These are phyloP conservation scores for Penicillium sp. DNA, from an alignment of 2,329 filamentous ascomycete genomes.

Conservation along the genomic window DNA sequence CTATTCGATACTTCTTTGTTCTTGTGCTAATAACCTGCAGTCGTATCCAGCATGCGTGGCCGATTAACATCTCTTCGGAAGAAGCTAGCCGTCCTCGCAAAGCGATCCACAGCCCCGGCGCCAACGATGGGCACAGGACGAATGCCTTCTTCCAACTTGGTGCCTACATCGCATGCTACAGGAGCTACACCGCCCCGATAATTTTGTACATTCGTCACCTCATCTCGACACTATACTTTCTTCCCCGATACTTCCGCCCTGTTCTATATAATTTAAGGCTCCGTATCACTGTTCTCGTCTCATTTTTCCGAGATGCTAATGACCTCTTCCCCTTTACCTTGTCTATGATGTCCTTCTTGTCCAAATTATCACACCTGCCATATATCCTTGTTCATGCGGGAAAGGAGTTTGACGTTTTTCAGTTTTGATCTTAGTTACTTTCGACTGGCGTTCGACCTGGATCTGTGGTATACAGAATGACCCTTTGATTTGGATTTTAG, in stretches of 20 bases:
- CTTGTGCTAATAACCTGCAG: conserved; percentile 30
- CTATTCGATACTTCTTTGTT: neutral
- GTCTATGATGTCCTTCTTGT: conserved; percentile 3
- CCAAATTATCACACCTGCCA: conserved; percentile 9
- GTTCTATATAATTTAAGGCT: too few relatives aligned
- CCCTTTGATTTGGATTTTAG: conserved; percentile 2
- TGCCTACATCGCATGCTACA: conserved; percentile 29
- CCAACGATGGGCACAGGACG: conserved; percentile 30
- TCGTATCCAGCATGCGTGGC: conserved; percentile 47
- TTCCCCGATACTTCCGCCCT: neutral
- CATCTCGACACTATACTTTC: conserved; percentile 1
- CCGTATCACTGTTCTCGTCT: neutral
- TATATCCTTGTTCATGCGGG: conserved; percentile 21
- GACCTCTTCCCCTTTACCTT: conserved; percentile 8
- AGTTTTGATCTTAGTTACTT: conserved; percentile 1
- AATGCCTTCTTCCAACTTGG: conserved; percentile 27
- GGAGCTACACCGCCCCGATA: conserved; percentile 34
- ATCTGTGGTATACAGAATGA: conserved; percentile 21
- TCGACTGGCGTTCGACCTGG: conserved; percentile 16
- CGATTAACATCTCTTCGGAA: conserved; percentile 45
- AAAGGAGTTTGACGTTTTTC: conserved; percentile 17
- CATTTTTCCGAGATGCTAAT: conserved; percentile 13
- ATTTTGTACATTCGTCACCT: conserved; percentile 4
- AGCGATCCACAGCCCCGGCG: conserved; percentile 39
- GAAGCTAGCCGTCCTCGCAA: conserved; percentile 46